A percentile compares a stretch with the other conserved stretches of the same genome.
Conservation (phyloP, 2,329 filamentous ascomycete genomes). For the Calonectria naviculata region DNA sequence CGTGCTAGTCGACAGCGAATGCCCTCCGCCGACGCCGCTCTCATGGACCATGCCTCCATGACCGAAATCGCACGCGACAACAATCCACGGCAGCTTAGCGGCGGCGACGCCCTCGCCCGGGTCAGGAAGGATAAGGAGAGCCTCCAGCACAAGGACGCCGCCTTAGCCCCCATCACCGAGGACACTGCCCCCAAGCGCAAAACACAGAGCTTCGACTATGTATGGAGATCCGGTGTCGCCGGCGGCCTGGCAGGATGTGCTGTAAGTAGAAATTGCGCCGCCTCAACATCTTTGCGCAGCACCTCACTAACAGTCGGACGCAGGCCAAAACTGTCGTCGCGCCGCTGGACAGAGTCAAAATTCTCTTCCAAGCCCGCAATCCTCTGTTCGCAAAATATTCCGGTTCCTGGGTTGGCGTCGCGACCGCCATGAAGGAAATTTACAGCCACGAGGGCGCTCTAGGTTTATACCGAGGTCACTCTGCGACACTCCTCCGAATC, state of each 20-base stretch:
- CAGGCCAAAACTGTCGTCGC: conserved; percentile 96
- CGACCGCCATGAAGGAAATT: conserved; percentile 86
- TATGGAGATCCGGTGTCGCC: conserved; percentile 84
- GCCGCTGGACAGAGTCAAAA: conserved; percentile 97
- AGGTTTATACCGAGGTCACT: conserved; percentile 93
- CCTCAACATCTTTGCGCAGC: background rate
- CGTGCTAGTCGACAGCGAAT: conserved; percentile 53
- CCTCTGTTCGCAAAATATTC: conserved; percentile 95
- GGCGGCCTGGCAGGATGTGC: conserved; percentile 93
- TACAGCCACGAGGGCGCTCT: conserved; percentile 77
- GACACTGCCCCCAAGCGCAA: conserved; percentile 55
- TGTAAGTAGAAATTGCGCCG: conserved; percentile 64
- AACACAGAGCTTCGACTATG: conserved; percentile 82
- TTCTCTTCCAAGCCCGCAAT: conserved; percentile 96
- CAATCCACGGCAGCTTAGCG: conserved; percentile 43
- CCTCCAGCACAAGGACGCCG: conserved; percentile 45
- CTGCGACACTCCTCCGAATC: conserved; percentile 90
- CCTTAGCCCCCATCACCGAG: conserved; percentile 60
- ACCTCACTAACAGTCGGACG: conserved; percentile 18
- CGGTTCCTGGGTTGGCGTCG: conserved; percentile 86
- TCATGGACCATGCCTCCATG: conserved; percentile 69
- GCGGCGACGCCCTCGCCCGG: conserved; percentile 30
- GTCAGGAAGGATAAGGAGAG: conserved; percentile 15
- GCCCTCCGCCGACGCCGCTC: conserved; percentile 65
- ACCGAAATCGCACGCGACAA: conserved; percentile 59